phyloP scores from a whole-genome alignment of 2,329 filamentous ascomycete genomes.

The Trichoderma sp. region DNA sequence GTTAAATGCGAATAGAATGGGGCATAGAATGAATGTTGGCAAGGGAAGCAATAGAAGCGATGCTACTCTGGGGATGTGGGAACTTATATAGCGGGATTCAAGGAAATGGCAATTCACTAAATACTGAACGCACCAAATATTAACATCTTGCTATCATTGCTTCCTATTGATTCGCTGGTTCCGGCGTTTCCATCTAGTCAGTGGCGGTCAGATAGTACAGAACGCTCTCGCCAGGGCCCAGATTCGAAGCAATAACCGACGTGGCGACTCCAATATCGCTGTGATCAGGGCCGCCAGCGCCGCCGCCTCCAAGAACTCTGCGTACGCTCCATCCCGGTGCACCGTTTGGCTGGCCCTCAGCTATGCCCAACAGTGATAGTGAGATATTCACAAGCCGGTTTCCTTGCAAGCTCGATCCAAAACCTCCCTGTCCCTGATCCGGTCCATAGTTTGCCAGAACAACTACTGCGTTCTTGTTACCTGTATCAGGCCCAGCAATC shows the following conservation, averaged over 20 bases:
- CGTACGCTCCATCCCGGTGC: constrained; percentile 18
- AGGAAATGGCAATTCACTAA: neutral
- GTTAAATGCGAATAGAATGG: neutral
- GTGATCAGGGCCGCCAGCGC: constrained; percentile 13
- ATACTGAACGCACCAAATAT: neutral
- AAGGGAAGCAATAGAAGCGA: neutral
- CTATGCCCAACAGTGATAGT: constrained; percentile 11
- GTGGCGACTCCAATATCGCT: constrained; percentile 3
- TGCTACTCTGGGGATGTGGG: neutral
- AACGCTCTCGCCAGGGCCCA: constrained; percentile 14
- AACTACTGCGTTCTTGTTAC: constrained; percentile 13
- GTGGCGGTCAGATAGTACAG: constrained; percentile 6
- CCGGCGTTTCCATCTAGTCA: neutral
- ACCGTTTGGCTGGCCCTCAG: constrained; percentile 3
- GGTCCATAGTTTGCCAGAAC: constrained; percentile 19
- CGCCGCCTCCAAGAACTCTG: constrained; percentile 16
- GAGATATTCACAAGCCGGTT: constrained; percentile 17
- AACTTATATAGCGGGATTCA: neutral
- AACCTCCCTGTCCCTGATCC: constrained; percentile 11
- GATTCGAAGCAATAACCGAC: neutral
- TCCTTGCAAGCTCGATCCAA: constrained; percentile 1
- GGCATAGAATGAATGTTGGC: too few relatives aligned
- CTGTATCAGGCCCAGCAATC: constrained; percentile 12
- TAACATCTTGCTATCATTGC: neutral
- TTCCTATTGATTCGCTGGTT: neutral